Evolutionary conservation across 106 monocot genomes (phyloP).

Genomic region (Phalaenopsis aphrodite): DNA sequence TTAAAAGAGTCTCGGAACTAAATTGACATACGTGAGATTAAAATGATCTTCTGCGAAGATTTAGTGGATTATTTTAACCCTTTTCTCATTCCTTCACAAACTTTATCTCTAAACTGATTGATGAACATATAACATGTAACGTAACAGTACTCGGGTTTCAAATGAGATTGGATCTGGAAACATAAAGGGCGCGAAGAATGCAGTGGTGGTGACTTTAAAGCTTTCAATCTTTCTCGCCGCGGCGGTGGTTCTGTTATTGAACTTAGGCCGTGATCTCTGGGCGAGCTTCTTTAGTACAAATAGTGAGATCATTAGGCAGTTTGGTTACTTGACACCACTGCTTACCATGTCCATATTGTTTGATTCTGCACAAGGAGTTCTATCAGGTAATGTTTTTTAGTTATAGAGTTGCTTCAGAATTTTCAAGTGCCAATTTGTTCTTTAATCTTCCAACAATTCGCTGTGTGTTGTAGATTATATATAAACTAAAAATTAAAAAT

Average conservation of each 20-base stretch:
- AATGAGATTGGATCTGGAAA: conserved; percentile 79
- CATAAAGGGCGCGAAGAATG: conserved; percentile 49
- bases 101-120: neutral
- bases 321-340: conserved; percentile 55
- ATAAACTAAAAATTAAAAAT: neutral
- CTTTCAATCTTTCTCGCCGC: conserved; percentile 41
- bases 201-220: conserved; percentile 52
- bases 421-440: neutral
- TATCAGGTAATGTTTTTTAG: conserved; percentile 40
- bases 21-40: no score
- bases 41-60: no score
- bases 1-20: no score
- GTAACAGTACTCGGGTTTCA: conserved; percentile 63
- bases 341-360: conserved; percentile 55
- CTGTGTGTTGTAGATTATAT: neutral
- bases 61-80: no score
- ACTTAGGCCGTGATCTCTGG: conserved; percentile 46
- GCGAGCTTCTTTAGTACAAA: conserved; percentile 55
- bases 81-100: no score
- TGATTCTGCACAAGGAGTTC: conserved; percentile 71
- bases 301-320: conserved; percentile 32
- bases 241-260: conserved; percentile 29
- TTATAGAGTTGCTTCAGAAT: neutral
- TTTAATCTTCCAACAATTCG: neutral
- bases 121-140: neutral